phyloP scores from a whole-genome alignment of 2,329 filamentous ascomycete species.

The Fusarium multiceps region DNA sequence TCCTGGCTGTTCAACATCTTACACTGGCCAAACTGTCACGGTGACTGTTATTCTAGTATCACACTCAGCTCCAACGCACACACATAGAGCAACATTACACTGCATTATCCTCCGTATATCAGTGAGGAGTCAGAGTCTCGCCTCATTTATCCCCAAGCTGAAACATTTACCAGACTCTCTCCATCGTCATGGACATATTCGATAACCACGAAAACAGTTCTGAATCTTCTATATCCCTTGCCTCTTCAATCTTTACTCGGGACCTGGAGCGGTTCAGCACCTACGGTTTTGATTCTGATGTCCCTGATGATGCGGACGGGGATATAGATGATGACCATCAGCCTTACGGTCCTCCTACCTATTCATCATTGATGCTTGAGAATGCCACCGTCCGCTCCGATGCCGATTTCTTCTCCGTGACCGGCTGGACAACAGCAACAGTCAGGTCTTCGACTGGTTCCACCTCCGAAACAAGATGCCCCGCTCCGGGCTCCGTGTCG shows the following conservation, averaged over 20 bases:
- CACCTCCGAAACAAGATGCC: constrained; percentile 32
- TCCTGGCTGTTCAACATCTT: not conserved
- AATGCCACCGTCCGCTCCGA: constrained; percentile 15
- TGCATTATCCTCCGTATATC: not conserved
- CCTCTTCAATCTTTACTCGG: constrained; percentile 25
- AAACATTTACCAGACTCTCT: not conserved
- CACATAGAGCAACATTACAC: constrained; percentile 11
- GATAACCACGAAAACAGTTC: constrained; percentile 11
- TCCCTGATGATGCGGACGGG: not conserved
- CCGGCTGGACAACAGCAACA: constrained; percentile 28
- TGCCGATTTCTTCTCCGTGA: constrained; percentile 20
- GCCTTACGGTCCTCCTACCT: constrained; percentile 14
- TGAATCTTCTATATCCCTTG: constrained; percentile 14
- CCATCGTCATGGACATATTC: not conserved
- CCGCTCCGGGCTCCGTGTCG: constrained; percentile 25
- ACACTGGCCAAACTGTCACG: not conserved
- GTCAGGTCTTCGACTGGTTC: constrained; percentile 4
- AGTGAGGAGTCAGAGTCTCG: not conserved
- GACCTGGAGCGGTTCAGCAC: constrained; percentile 9
- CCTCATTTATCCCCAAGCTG: not conserved
- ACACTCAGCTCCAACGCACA: not conserved
- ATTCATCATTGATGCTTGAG: constrained; percentile 21
- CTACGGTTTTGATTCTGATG: not conserved
- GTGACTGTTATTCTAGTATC: not conserved
- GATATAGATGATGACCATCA: constrained; percentile 1